Conservation (phyloP, 768 basidiomycete genomes). For the Lenzites betulinus region DNA sequence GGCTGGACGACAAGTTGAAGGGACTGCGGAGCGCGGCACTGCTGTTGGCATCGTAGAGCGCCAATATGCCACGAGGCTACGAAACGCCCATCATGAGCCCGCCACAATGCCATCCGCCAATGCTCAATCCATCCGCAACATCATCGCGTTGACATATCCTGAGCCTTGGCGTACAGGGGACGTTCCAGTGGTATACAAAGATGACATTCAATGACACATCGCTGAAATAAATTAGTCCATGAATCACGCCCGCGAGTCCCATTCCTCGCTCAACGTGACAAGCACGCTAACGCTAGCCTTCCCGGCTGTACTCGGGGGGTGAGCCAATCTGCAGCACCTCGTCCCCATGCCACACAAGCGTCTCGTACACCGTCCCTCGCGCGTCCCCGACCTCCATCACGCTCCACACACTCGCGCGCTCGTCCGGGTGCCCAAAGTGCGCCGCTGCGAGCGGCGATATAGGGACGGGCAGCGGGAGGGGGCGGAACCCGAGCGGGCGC, state of each 20-base stretch:
- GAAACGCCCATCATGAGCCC: background rate
- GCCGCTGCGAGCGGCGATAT: background rate
- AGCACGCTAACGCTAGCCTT: background rate
- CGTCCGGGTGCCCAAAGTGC: background rate
- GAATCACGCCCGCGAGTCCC: background rate
- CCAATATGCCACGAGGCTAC: background rate
- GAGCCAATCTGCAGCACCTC: background rate
- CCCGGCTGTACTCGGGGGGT: constrained; percentile 5
- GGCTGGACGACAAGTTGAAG: background rate
- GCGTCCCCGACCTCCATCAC: background rate
- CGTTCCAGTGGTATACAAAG: too few relatives aligned
- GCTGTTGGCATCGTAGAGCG: background rate
- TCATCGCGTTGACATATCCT: background rate
- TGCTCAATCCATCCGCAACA: background rate
- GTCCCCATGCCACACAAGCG: background rate
- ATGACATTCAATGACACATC: background rate
- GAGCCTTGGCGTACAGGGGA: too few relatives aligned
- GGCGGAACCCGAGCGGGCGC: background rate
- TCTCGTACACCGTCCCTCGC: background rate
- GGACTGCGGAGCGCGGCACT: background rate
- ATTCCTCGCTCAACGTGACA: too few relatives aligned
- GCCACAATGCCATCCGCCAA: too few relatives aligned
- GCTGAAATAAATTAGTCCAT: background rate
- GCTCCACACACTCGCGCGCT: constrained; percentile 5
- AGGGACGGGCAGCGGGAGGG: background rate